These are phyloP conservation scores for Aspergillus bombycis DNA, from an alignment of 2,329 filamentous ascomycete genomes.

Conservation along the genomic window DNA sequence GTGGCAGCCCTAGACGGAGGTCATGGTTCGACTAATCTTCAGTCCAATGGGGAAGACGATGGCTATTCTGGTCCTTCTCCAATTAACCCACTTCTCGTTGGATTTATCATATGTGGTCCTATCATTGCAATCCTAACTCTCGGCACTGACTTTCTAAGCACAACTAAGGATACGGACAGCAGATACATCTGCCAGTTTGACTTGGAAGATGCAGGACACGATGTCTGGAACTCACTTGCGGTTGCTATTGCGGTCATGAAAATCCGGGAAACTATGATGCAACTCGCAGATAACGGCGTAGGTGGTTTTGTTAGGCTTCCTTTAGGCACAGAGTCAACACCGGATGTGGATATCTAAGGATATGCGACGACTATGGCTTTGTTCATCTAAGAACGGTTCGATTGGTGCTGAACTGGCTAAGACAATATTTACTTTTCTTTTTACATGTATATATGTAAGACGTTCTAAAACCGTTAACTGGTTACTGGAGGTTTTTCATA, in stretches of 20 bases:
- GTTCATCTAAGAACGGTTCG: neutral
- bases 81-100: conserved; percentile 55
- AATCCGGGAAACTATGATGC: conserved; percentile 54
- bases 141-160: conserved; percentile 42
- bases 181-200: conserved; percentile 57
- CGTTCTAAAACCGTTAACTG: no score
- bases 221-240: conserved; percentile 64
- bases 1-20: neutral
- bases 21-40: neutral
- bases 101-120: conserved; percentile 57
- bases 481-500: neutral
- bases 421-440: neutral
- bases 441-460: neutral
- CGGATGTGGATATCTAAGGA: conserved; percentile 22
- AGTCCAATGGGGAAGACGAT: neutral
- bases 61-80: conserved; percentile 16
- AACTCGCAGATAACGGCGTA: conserved; percentile 42
- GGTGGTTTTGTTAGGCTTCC: conserved; percentile 19
- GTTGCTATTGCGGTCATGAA: conserved; percentile 60
- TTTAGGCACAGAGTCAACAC: neutral
- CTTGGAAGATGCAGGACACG: conserved; percentile 55
- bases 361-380: neutral
- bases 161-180: conserved; percentile 20
- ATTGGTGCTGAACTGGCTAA: neutral
- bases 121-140: conserved; percentile 58